Evolutionary conservation across 2,329 filamentous ascomycete genomes (phyloP).

Genomic region (Helotiales sp.): DNA sequence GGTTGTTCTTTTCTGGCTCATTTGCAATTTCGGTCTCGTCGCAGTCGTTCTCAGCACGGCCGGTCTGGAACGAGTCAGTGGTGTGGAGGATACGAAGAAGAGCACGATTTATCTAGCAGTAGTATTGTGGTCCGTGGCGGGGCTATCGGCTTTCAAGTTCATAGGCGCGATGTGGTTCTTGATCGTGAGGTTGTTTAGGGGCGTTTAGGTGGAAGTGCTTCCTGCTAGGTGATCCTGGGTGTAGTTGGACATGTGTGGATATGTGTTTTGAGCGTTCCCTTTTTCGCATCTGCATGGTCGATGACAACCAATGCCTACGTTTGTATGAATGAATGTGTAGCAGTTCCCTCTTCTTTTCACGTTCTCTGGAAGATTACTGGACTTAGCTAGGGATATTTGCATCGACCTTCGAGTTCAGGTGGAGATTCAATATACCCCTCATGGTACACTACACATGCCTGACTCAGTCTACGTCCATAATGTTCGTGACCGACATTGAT

Average conservation of each 20-base stretch:
- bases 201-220: slow-evolving; percentile 45
- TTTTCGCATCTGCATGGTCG: background rate
- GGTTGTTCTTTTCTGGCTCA: slow-evolving; percentile 94
- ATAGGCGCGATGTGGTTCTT: slow-evolving; percentile 55
- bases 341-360: background rate
- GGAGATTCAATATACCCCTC: background rate
- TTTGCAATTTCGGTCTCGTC: slow-evolving; percentile 86
- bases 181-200: slow-evolving; percentile 81
- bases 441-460: too few relatives aligned
- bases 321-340: background rate
- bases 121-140: slow-evolving; percentile 38
- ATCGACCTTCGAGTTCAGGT: background rate
- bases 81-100: slow-evolving; percentile 51
- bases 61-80: slow-evolving; percentile 78
- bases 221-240: background rate
- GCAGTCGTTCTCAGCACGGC: slow-evolving; percentile 86
- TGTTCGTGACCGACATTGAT: too few relatives aligned
- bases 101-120: slow-evolving; percentile 36
- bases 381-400: background rate
- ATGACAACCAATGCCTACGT: background rate
- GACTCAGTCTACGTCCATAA: too few relatives aligned
- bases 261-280: background rate
- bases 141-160: slow-evolving; percentile 36
- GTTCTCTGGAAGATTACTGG: background rate
- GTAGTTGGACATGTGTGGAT: background rate